Conservation (phyloP, 495 filamentous ascomycete genomes). For the Penicillium paxilli region DNA sequence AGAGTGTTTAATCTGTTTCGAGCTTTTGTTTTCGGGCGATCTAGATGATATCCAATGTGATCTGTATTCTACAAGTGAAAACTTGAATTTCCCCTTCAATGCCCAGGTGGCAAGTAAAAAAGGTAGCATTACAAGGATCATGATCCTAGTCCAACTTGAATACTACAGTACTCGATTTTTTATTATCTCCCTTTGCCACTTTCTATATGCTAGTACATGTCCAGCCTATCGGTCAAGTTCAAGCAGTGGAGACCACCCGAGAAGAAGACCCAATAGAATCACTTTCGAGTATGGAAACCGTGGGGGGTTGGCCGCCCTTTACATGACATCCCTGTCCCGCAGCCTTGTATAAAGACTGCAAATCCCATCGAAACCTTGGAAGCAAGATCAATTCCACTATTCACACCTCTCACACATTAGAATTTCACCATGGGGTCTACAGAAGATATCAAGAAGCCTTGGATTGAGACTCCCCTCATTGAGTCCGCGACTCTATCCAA, state of each 20-base stretch:
- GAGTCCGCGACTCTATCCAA: slow-evolving; percentile 66
- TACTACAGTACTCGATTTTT: no score
- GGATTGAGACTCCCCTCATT: slow-evolving; percentile 71
- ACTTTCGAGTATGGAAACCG: not conserved
- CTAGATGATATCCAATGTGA: slow-evolving; percentile 37
- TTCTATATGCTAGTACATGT: no score
- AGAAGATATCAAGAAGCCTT: slow-evolving; percentile 47
- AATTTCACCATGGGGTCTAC: not conserved
- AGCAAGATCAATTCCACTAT: not conserved
- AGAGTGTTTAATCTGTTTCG: slow-evolving; percentile 8
- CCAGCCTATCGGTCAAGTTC: no score
- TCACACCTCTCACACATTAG: not conserved
- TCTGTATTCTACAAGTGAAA: slow-evolving; percentile 30
- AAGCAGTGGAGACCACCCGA: no score
- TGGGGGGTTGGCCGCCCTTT: not conserved
- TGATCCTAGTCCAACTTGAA: no score
- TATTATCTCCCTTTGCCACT: no score
- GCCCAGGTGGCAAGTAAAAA: not conserved
- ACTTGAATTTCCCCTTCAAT: no score
- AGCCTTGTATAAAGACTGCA: not conserved
- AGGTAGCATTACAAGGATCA: no score
- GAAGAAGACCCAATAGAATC: no score
- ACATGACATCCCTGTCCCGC: not conserved
- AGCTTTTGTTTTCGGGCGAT: slow-evolving; percentile 16
- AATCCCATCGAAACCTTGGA: no score